Evolutionary conservation across 768 basidiomycete species (phyloP), one percentile per base, ranked within the genome.

Genomic region (Lepiota venenata): DNA sequence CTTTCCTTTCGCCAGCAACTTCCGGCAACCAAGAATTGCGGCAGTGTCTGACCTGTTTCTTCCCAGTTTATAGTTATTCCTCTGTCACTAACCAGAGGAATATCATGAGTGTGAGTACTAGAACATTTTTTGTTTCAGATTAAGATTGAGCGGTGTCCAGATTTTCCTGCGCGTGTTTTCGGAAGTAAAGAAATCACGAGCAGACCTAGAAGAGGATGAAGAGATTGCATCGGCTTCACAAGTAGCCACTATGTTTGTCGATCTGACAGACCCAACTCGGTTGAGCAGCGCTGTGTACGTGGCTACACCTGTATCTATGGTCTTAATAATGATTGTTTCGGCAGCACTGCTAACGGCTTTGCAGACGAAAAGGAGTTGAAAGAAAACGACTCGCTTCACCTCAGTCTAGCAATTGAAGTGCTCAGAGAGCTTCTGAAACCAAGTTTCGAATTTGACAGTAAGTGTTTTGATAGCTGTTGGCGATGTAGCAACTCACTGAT

Each of bases 21-120:
- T 78, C 75, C 9, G 80, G 85, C 18, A 98, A 98, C 64, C 86
- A 89, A 58, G 83, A 91, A 58, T 75, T 98, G 15, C 80, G 93
- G 38, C 96, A 98, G 69, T 97, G 93, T 64, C 74, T 99, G n/a
- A 85, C 92, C 3, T 97, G 96, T 66, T 98, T 98, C 78, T 89
- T 99, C 74, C 93, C 94, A 0, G 86, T 93, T 0, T 98, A 91
- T 66, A 93, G 92, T 65, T 97, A 91, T 68, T 91, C 93, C 0
- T 87, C 91, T 0, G 68, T 84, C 7, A 69, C 65, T 10, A 96
- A 98, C 63, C 95, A 98, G 70, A 79, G 61, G 65, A 80, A 76
- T 75, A 85, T 74, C 60, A 81, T 76, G 50, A 67, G 68, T 47
- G 80, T 80, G 56, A 25, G 74, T 63, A 7, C 14, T 5, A 27